phyloP scores from a whole-genome alignment of 495 filamentous ascomycete genomes.

The Aspergillus funiculosus region DNA sequence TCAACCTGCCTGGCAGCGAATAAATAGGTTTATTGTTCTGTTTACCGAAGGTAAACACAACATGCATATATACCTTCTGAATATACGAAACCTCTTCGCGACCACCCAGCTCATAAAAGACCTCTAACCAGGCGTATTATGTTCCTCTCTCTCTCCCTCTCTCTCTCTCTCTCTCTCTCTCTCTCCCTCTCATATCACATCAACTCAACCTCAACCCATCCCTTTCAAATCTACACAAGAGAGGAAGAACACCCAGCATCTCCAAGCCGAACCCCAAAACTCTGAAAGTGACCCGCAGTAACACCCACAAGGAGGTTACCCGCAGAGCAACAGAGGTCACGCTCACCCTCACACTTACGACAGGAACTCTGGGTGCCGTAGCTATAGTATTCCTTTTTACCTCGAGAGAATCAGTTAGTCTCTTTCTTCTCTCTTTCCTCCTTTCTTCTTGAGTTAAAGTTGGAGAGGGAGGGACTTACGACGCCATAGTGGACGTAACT shows the following conservation, averaged over 20 bases:
- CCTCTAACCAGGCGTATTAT: too few species aligned
- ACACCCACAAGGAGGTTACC: conserved; percentile 27
- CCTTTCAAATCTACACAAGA: conserved; percentile 3
- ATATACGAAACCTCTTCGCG: too few species aligned
- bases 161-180: too few species aligned
- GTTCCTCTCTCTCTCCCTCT: too few species aligned
- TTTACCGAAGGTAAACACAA: too few species aligned
- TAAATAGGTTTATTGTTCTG: neutral
- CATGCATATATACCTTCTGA: too few species aligned
- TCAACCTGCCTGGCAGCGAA: conserved; percentile 21
- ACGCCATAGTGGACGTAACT: conserved; percentile 29
- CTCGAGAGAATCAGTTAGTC: too few species aligned
- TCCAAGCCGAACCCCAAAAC: conserved; percentile 27
- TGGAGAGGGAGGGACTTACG: conserved; percentile 15
- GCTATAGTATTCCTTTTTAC: conserved; percentile 31
- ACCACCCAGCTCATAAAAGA: too few species aligned
- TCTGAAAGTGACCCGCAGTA: conserved; percentile 28
- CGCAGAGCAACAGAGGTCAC: conserved; percentile 29
- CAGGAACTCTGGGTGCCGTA: conserved; percentile 17
- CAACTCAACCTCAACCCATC: too few species aligned
- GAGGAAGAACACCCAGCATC: conserved; percentile 23
- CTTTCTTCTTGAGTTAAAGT: too few species aligned
- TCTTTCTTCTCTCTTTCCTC: too few species aligned
- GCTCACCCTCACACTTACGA: conserved; percentile 25
- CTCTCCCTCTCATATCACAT: too few species aligned